A percentile compares a stretch with the other conserved stretches of the same genome.
These are phyloP conservation scores for Corinectria fuckeliana DNA, from an alignment of 2,329 filamentous ascomycete species.

Conservation along the genomic window DNA sequence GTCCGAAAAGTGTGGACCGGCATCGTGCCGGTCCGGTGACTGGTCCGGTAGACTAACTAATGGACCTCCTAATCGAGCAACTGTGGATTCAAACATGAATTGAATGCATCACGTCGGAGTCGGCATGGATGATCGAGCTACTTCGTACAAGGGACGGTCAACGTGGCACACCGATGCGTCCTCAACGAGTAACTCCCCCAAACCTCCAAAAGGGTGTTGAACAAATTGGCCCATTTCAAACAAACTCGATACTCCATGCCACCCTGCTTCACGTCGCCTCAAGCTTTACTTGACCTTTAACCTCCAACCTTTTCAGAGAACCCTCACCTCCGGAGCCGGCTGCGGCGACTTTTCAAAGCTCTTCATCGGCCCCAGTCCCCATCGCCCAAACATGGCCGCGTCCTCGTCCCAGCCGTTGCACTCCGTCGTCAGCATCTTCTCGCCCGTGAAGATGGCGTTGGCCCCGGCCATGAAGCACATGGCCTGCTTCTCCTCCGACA, in stretches of 20 bases:
- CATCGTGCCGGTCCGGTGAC: conserved; percentile 8
- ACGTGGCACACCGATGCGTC: neutral
- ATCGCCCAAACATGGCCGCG: conserved; percentile 79
- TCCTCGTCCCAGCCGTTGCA: conserved; percentile 94
- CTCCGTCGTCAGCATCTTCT: conserved; percentile 94
- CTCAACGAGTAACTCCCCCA: neutral
- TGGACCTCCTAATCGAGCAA: conserved; percentile 10
- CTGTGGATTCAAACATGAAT: neutral
- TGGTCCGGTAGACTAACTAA: conserved; percentile 7
- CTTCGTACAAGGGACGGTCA: neutral
- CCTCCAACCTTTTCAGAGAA: conserved; percentile 23
- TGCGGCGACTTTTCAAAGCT: conserved; percentile 49
- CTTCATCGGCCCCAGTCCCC: conserved; percentile 82
- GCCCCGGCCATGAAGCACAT: conserved; percentile 90
- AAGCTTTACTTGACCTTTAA: no score
- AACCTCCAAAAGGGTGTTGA: neutral
- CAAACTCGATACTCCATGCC: neutral
- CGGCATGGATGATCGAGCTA: neutral
- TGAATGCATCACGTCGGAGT: neutral
- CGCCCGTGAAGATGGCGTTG: conserved; percentile 93
- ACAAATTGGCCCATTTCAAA: neutral
- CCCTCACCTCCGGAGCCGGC: conserved; percentile 34
- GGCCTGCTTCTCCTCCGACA: conserved; percentile 88
- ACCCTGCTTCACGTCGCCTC: neutral
- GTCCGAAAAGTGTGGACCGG: conserved; percentile 5